Conservation (phyloP, 1,284 basidiomycete genomes). For the Naganishia sp. region DNA sequence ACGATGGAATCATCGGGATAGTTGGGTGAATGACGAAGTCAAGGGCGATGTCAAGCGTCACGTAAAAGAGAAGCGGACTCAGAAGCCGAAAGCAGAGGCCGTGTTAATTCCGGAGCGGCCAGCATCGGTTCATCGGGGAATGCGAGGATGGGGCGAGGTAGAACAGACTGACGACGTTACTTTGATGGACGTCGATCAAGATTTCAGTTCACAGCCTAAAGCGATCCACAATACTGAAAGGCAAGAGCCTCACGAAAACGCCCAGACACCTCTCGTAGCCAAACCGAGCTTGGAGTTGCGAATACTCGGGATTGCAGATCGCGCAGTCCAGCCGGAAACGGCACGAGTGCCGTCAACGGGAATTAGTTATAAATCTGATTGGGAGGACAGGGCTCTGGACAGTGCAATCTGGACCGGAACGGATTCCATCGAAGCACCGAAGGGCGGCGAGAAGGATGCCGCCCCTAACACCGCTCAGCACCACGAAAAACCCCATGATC, state of each 20-base stretch:
- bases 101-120: conserved; percentile 2
- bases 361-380: conserved; percentile 3
- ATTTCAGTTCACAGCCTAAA: too few species aligned
- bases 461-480: too few species aligned
- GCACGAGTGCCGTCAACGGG: neutral
- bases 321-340: neutral
- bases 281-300: conserved; percentile 13
- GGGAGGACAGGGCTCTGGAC: conserved; percentile 6
- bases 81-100: neutral
- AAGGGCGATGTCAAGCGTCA: neutral
- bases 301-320: conserved; percentile 14
- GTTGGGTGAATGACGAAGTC: conserved; percentile 49
- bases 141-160: conserved; percentile 30
- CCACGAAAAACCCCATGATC: neutral
- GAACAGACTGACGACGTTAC: neutral
- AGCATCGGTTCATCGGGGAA: conserved; percentile 8
- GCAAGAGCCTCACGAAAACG: neutral
- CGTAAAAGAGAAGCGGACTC: neutral
- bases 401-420: conserved; percentile 8
- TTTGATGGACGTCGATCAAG: neutral
- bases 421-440: too few species aligned
- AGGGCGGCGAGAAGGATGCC: too few species aligned
- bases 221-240: neutral
- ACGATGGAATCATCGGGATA: conserved; percentile 47
- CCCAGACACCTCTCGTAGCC: neutral